Percentiles rank a stretch among this genome's conserved stretches.
Conservation (phyloP, 2,329 filamentous ascomycete species). For the Talaromyces sp. region DNA sequence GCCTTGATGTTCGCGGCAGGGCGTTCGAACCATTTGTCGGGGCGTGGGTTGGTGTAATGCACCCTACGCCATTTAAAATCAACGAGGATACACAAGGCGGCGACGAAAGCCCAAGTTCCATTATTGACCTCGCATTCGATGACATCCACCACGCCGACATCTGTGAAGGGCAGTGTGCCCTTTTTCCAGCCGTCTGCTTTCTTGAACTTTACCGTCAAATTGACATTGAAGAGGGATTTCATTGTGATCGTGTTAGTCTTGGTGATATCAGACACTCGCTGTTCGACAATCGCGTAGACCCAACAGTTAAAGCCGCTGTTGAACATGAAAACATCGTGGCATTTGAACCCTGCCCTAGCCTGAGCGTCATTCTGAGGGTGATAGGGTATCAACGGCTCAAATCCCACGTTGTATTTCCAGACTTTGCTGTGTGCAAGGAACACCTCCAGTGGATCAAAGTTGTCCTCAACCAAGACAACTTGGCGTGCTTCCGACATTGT, state of each 20-base stretch:
- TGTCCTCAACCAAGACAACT: neutral
- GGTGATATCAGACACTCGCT: neutral
- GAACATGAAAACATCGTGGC: neutral
- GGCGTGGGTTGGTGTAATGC: neutral
- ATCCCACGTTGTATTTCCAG: neutral
- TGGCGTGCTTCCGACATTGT: neutral
- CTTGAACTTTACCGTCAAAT: neutral
- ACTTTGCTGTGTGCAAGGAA: neutral
- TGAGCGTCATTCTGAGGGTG: neutral
- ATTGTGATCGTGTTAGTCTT: neutral
- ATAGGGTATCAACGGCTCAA: neutral
- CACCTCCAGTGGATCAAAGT: neutral
- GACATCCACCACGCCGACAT: neutral
- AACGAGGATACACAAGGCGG: neutral
- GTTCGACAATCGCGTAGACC: neutral
- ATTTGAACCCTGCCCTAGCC: neutral
- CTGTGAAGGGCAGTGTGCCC: neutral
- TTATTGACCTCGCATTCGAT: neutral
- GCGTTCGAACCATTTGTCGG: neutral
- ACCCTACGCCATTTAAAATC: neutral
- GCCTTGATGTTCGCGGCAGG: neutral
- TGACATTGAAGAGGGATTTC: neutral
- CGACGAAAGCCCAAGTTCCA: neutral
- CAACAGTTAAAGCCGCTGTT: neutral
- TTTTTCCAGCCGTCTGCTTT: neutral